A percentile compares a stretch with the other conserved stretches of the same genome.
These are phyloP conservation scores for Globisporangium sylvaticum DNA, from an alignment of 352 stramenopile species.

Conservation along the genomic window DNA sequence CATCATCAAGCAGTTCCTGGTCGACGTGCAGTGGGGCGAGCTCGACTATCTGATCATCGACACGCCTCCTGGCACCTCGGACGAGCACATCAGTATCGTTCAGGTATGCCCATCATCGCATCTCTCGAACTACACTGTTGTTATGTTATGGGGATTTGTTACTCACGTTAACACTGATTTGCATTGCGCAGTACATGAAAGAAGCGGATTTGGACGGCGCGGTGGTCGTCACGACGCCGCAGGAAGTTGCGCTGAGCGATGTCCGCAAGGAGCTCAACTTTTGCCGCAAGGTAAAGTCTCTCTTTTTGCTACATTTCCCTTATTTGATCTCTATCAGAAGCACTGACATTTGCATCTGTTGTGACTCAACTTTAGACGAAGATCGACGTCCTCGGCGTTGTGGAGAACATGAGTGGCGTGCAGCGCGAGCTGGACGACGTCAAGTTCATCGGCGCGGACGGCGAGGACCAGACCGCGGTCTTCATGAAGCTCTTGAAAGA, in stretches of 20 bases:
- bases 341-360: background rate
- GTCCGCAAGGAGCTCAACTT: slow-evolving; percentile 99
- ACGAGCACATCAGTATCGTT: slow-evolving; percentile 99
- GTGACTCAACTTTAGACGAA: slow-evolving; percentile 35
- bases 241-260: slow-evolving; percentile 99
- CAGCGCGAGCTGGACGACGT: slow-evolving; percentile 76
- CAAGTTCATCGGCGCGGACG: slow-evolving; percentile 55
- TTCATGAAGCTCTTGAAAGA: slow-evolving; percentile 83
- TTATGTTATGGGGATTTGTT: background rate
- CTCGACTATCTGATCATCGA: slow-evolving; percentile 99
- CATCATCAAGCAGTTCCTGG: slow-evolving; percentile 99
- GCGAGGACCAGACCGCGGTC: slow-evolving; percentile 49
- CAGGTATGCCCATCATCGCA: slow-evolving; percentile 47
- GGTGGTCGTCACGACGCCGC: slow-evolving; percentile 98
- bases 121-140: background rate
- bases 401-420: slow-evolving; percentile 99
- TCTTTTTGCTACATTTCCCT: too few relatives aligned
- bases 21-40: slow-evolving; percentile 98
- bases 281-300: slow-evolving; percentile 92
- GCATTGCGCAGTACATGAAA: slow-evolving; percentile 94
- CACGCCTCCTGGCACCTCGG: slow-evolving; percentile 98
- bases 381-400: slow-evolving; percentile 84
- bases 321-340: background rate
- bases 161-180: background rate
- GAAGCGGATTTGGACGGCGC: slow-evolving; percentile 93